Conservation (phyloP, 192 early-diverging fungal genomes). For the Dissophora ornata region DNA sequence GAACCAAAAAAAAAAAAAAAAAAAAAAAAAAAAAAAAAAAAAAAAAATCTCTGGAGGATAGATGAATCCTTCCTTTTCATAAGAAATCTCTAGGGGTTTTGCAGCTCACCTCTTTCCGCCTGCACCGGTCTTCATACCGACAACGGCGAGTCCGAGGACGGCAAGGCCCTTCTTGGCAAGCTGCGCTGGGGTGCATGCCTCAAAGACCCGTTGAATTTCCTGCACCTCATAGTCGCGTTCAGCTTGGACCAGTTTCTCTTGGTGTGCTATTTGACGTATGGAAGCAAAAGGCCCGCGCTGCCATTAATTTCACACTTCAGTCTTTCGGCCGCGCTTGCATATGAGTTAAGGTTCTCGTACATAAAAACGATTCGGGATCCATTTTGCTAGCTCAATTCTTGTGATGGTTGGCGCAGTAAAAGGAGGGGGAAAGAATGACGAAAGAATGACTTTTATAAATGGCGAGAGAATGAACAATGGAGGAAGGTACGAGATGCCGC, state of each 20-base stretch:
- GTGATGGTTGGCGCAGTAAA: not conserved
- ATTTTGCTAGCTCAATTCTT: too few species aligned
- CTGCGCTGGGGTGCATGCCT: slow-evolving; percentile 64
- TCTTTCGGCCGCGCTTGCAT: too few species aligned
- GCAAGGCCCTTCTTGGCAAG: slow-evolving; percentile 75
- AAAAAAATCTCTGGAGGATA: too few species aligned
- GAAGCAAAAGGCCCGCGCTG: too few species aligned
- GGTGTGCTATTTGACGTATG: slow-evolving; percentile 55
- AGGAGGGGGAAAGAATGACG: not conserved
- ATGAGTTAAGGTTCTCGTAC: slow-evolving; percentile 2
- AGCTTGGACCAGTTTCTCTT: slow-evolving; percentile 64
- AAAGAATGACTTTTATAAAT: not conserved
- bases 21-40: too few species aligned
- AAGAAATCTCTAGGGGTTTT: too few species aligned
- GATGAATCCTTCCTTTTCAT: too few species aligned
- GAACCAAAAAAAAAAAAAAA: not conserved
- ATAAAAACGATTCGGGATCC: slow-evolving; percentile 52
- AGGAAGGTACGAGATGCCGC: too few species aligned
- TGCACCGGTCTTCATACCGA: slow-evolving; percentile 70
- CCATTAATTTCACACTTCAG: too few species aligned
- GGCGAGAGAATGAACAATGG: not conserved
- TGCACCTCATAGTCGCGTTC: slow-evolving; percentile 65
- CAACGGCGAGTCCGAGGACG: slow-evolving; percentile 69
- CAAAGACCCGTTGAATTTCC: slow-evolving; percentile 56
- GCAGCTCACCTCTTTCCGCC: slow-evolving; percentile 80